Conservation (phyloP, 2,329 filamentous ascomycete genomes). For the Aspergillus tubingensis region DNA sequence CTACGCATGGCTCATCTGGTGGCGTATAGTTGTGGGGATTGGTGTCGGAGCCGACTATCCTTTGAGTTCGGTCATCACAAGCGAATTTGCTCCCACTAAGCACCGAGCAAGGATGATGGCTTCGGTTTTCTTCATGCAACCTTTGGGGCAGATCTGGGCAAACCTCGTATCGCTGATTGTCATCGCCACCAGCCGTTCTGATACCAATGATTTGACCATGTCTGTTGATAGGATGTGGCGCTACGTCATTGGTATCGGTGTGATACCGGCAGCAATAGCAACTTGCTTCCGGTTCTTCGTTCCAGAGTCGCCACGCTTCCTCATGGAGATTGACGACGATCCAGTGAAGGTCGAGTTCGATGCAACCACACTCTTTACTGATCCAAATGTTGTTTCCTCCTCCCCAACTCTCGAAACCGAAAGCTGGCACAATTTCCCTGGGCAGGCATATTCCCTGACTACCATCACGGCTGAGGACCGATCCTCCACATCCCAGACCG, state of each 20-base stretch:
- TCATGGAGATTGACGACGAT: slow-evolving; percentile 65
- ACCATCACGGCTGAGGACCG: slow-evolving; percentile 26
- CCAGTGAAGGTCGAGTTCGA: slow-evolving; percentile 61
- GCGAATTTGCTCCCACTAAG: slow-evolving; percentile 61
- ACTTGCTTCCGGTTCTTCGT: slow-evolving; percentile 68
- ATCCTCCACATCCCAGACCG: slow-evolving; percentile 23
- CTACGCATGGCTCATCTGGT: slow-evolving; percentile 50
- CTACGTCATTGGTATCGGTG: slow-evolving; percentile 66
- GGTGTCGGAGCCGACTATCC: slow-evolving; percentile 71
- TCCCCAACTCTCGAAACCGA: slow-evolving; percentile 31
- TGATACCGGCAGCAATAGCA: slow-evolving; percentile 63
- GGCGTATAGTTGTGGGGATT: slow-evolving; percentile 51
- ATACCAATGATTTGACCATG: slow-evolving; percentile 31
- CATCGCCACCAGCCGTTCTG: slow-evolving; percentile 33
- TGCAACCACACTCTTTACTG: slow-evolving; percentile 61
- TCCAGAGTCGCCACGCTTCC: slow-evolving; percentile 66
- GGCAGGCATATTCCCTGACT: slow-evolving; percentile 30
- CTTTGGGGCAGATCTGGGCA: slow-evolving; percentile 66
- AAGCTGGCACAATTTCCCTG: slow-evolving; percentile 24
- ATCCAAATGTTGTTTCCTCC: slow-evolving; percentile 18
- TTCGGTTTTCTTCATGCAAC: slow-evolving; percentile 69
- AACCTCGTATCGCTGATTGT: slow-evolving; percentile 61
- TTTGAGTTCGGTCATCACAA: slow-evolving; percentile 66
- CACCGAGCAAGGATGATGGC: slow-evolving; percentile 69
- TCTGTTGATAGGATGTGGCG: slow-evolving; percentile 65